Evolutionary conservation across 2,329 filamentous ascomycete species (phyloP), one percentile per base, ranked within the genome.

Genomic region (Stagonosporopsis cucurbitacearum): DNA sequence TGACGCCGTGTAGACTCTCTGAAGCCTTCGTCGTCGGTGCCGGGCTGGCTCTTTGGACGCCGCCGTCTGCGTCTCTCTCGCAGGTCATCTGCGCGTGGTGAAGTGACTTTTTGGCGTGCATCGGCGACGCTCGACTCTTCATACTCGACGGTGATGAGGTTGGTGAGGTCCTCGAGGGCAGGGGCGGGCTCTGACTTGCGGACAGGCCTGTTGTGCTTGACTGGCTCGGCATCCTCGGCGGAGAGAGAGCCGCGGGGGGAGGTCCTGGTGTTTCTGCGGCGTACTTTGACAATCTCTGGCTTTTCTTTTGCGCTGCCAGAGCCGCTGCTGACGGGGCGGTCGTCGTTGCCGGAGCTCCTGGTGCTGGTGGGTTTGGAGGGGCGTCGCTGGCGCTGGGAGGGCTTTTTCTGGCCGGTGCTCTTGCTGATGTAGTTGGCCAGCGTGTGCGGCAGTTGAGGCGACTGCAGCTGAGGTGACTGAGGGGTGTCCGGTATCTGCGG

Each of bases 171-270:
- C 6, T 68, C 65, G 7, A 40, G 25, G 26, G 57, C 65, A 2
- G 67, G 61, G 5, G 62, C 62, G 12, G 68, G 66, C 9, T 69
- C 66, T 33, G 71, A 70, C 33, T 58, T 69, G 15, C 63, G 62
- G 11, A 52, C 47, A 1, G 63, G 55, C n/a, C 55, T 58, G 20
- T 54, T 61, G n/a, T n/a, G n/a, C 17, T 55, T 66, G 32, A 61
- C 56, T 20, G 68, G 55, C 19, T 65, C 56, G 17, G 59, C 57
- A 23, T 75, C 70, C 12, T 73, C 70, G 15, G 68, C 66, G 6
- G 73, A 75, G 3, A 71, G 54, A 13, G 72, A 75, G 25, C 60
- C 63, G 15, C 66, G 62, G 2, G 72, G 70, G 2, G 72, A 75
- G n/a, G 68, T 71, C 42, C 48, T 62, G 32, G 67, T 62, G 35